Percentiles rank a stretch among this genome's conserved stretches.
phyloP scores from a whole-genome alignment of 2,329 filamentous ascomycete genomes.

The Emericellopsis atlantica region DNA sequence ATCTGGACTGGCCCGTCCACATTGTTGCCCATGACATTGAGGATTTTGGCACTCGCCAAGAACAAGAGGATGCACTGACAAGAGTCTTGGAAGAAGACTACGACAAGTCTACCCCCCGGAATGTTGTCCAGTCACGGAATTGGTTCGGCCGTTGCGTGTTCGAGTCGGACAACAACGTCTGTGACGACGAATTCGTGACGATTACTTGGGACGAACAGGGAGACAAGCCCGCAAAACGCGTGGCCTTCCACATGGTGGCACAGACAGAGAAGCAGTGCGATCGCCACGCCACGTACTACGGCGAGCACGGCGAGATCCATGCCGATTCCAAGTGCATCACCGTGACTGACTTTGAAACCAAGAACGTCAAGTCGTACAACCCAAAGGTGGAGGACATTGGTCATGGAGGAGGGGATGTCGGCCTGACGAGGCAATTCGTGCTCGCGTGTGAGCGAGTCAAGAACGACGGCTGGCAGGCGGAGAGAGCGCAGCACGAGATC shows the following conservation, averaged over 20 bases:
- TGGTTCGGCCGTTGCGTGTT: slow-evolving; percentile 96
- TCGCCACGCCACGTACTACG: slow-evolving; percentile 75
- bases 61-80: slow-evolving; percentile 25
- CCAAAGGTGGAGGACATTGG: slow-evolving; percentile 21
- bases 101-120: slow-evolving; percentile 29
- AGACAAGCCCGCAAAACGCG: slow-evolving; percentile 54
- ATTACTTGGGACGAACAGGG: slow-evolving; percentile 58
- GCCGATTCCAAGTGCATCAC: slow-evolving; percentile 72
- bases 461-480: slow-evolving; percentile 51
- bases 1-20: slow-evolving; percentile 69
- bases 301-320: slow-evolving; percentile 71
- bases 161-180: slow-evolving; percentile 86
- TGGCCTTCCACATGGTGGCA: slow-evolving; percentile 87
- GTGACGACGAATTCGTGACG: slow-evolving; percentile 83
- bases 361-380: slow-evolving; percentile 15
- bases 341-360: slow-evolving; percentile 45
- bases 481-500: slow-evolving; percentile 59
- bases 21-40: slow-evolving; percentile 92
- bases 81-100: slow-evolving; percentile 39
- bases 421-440: slow-evolving; percentile 73
- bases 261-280: slow-evolving; percentile 81
- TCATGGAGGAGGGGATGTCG: slow-evolving; percentile 26
- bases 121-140: slow-evolving; percentile 37
- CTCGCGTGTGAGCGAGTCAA: slow-evolving; percentile 71
- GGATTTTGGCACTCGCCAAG: slow-evolving; percentile 43